These are phyloP conservation scores for Lepidium didymum DNA, from an alignment of 345 rosid species.

Conservation along the genomic window DNA sequence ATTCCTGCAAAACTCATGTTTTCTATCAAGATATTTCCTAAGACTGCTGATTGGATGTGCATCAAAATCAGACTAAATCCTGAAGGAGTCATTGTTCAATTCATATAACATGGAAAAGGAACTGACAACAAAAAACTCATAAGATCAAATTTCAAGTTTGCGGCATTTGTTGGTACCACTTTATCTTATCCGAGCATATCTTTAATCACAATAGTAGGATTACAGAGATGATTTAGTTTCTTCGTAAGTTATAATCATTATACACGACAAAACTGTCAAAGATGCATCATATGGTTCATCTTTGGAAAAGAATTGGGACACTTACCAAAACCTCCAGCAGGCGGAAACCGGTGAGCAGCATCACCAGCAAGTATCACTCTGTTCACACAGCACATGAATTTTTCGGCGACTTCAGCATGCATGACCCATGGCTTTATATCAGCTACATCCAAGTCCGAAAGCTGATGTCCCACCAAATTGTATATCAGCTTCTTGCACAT, in stretches of 20 bases:
- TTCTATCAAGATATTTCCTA: neutral
- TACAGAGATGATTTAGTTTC: neutral
- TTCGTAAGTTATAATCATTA: neutral
- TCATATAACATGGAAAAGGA: neutral
- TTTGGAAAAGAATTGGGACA: conserved; percentile 2
- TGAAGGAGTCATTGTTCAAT: neutral
- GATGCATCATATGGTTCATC: neutral
- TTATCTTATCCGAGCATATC: neutral
- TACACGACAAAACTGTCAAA: neutral
- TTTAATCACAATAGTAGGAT: neutral
- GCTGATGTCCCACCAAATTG: conserved; percentile 81
- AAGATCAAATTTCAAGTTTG: neutral
- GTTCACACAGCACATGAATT: conserved; percentile 47
- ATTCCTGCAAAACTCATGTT: conserved; percentile 50
- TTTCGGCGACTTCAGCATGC: conserved; percentile 98
- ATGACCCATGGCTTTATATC: conserved; percentile 96
- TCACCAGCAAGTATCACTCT: conserved; percentile 80
- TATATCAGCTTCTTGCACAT: conserved; percentile 71
- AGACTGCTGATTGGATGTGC: neutral
- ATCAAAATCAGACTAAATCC: neutral
- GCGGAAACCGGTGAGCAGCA: conserved; percentile 96
- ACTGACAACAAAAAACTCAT: neutral
- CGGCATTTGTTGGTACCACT: neutral
- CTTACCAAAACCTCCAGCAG: conserved; percentile 98
- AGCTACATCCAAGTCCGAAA: conserved; percentile 62